Percentiles rank a stretch among this genome's conserved stretches.
Evolutionary conservation across 2,329 filamentous ascomycete genomes (phyloP).

Genomic region (Macrophomina phaseolina): DNA sequence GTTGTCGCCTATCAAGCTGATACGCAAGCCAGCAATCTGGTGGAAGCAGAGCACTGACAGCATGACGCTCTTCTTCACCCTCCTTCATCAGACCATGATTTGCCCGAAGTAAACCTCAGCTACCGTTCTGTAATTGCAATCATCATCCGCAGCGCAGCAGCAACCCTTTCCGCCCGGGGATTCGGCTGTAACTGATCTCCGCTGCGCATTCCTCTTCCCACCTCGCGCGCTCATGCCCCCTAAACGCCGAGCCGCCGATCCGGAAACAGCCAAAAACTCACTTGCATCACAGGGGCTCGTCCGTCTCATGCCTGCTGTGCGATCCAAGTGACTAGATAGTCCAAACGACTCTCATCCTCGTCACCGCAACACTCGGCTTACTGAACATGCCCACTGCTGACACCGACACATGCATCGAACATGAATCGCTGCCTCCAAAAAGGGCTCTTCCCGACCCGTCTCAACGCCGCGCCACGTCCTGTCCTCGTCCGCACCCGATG

Average conservation of each 20-base stretch:
- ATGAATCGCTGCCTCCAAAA: neutral
- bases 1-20: constrained; percentile 12
- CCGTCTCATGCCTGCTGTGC: neutral
- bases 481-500: neutral
- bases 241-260: constrained; percentile 16
- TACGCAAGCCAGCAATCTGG: neutral
- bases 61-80: neutral
- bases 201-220: neutral
- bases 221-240: neutral
- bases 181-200: neutral
- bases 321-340: neutral
- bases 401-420: neutral
- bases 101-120: neutral
- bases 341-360: neutral
- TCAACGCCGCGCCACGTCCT: neutral
- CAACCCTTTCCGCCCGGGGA: neutral
- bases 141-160: neutral
- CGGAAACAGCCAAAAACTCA: neutral
- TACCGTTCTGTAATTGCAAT: neutral
- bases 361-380: neutral
- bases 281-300: neutral
- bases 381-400: neutral
- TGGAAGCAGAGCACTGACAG: neutral
- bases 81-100: neutral
- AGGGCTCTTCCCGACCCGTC: neutral